A percentile compares a stretch with the other conserved stretches of the same genome.
phyloP scores from a whole-genome alignment of 768 basidiomycete genomes.

The Coprinellus aureogranulatus region DNA sequence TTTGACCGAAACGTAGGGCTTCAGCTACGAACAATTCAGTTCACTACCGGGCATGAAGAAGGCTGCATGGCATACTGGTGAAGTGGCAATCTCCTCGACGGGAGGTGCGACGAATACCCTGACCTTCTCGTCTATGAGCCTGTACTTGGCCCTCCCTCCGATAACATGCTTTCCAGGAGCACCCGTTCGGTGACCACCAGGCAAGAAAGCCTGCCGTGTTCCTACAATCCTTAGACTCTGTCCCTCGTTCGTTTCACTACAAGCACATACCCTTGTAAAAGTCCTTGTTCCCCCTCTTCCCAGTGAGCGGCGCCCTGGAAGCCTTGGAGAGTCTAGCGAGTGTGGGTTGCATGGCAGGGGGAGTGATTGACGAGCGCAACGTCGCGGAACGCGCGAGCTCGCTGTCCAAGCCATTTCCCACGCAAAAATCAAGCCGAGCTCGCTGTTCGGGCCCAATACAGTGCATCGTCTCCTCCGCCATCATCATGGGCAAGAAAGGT shows the following conservation, averaged over 20 bases:
- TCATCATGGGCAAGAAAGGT: slow-evolving; percentile 39
- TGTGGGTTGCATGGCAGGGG: slow-evolving; percentile 63
- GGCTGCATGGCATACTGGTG: slow-evolving; percentile 43
- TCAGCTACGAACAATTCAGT: slow-evolving; percentile 43
- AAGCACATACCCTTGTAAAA: slow-evolving; percentile 83
- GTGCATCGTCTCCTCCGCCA: background rate
- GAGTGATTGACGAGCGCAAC: background rate
- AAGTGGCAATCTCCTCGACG: slow-evolving; percentile 55
- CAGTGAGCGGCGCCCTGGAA: slow-evolving; percentile 74
- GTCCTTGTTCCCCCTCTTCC: slow-evolving; percentile 92
- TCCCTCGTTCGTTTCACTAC: background rate
- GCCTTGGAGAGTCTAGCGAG: slow-evolving; percentile 75
- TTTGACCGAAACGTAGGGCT: slow-evolving; percentile 60
- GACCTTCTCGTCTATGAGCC: slow-evolving; percentile 78
- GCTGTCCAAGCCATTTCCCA: background rate
- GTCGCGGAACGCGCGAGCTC: background rate
- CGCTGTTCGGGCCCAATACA: no score
- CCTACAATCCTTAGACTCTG: slow-evolving; percentile 43
- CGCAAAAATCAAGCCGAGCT: background rate
- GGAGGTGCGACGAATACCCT: slow-evolving; percentile 82
- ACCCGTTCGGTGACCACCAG: slow-evolving; percentile 83
- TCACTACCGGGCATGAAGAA: background rate
- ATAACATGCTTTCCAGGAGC: slow-evolving; percentile 85
- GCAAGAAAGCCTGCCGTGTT: slow-evolving; percentile 77
- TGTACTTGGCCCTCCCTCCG: slow-evolving; percentile 74